Evolutionary conservation across 139 green algal species (phyloP), one percentile per base, ranked within the genome.

Genomic region (Asterochloris sp.): DNA sequence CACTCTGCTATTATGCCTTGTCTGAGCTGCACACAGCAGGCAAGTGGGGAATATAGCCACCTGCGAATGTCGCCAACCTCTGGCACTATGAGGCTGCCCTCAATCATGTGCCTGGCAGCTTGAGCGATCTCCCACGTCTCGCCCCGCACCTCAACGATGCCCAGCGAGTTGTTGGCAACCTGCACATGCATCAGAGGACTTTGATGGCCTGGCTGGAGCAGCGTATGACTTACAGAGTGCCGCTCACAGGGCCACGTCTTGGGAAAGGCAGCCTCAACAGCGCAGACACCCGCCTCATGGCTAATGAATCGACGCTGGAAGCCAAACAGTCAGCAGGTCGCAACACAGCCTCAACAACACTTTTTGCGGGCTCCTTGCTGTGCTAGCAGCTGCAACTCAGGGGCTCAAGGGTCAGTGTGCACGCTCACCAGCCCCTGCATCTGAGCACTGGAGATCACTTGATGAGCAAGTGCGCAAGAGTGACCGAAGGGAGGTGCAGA

Each of bases 61-160:
- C 76, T 80, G 60, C 47, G 68, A 16, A 80, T 64, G 38, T n/a
- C 13, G 60, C 76, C 76, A 54, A 29, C 60, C 12, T 80, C 76
- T 54, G 76, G 76, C 11, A 69, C 76, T 23, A n/a, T 69, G 24
- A 80, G 76, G 76, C 67, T 69, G 21, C 24, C 76, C 24, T 69
- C 19, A 0, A 80, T 47, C 6, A 80, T 60, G 21, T 16, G 14
- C 10, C 54, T 26, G 23, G 21, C 77, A 28, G 62, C 62, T 26
- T 21, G 19, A 1, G 62, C 77, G 21, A 28, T 29, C 62, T 73
- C 26, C 12, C 69, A 63, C 14, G 62, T 81, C 62, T 17, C 26
- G 26, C 61, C 62, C 54, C 62, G 73, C 16, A 73, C 63, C 23
- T 81, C 62, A 28, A 73, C 23, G 16, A 74, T 21, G 66, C 66